Conservation (phyloP, 1,284 basidiomycete genomes). For the Moniliella sp. region DNA sequence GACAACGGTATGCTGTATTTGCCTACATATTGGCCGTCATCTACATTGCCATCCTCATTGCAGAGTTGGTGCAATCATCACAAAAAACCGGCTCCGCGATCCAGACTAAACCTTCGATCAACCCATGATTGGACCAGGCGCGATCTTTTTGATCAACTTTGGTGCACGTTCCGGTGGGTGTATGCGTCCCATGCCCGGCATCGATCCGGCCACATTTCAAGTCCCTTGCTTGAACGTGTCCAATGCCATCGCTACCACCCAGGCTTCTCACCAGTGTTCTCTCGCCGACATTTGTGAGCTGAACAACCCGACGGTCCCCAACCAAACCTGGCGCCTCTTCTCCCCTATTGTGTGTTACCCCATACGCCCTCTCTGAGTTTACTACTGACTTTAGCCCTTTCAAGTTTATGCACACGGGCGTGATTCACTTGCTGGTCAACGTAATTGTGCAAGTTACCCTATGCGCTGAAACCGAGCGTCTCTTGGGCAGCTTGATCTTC, state of each 20-base stretch:
- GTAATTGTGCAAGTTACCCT: constrained; percentile 64
- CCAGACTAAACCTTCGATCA: constrained; percentile 47
- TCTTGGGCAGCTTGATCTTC: constrained; percentile 51
- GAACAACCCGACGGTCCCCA: constrained; percentile 42
- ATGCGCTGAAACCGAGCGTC: constrained; percentile 47
- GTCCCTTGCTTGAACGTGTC: constrained; percentile 43
- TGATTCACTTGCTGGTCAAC: constrained; percentile 62
- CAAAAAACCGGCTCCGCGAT: constrained; percentile 27
- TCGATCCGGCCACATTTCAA: constrained; percentile 37
- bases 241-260: constrained; percentile 30
- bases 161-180: constrained; percentile 71
- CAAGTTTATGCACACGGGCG: constrained; percentile 74
- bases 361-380: neutral
- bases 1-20: neutral
- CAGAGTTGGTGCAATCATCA: constrained; percentile 26
- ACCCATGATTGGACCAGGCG: constrained; percentile 74
- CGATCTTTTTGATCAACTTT: constrained; percentile 59
- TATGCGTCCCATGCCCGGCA: constrained; percentile 46
- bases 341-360: constrained; percentile 38
- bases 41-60: constrained; percentile 40
- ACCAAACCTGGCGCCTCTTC: constrained; percentile 62
- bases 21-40: constrained; percentile 32
- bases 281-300: constrained; percentile 69
- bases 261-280: constrained; percentile 42
- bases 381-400: constrained; percentile 39